These are phyloP conservation scores for Amanita pseudoporphyria DNA, from an alignment of 768 basidiomycete genomes.

Conservation along the genomic window DNA sequence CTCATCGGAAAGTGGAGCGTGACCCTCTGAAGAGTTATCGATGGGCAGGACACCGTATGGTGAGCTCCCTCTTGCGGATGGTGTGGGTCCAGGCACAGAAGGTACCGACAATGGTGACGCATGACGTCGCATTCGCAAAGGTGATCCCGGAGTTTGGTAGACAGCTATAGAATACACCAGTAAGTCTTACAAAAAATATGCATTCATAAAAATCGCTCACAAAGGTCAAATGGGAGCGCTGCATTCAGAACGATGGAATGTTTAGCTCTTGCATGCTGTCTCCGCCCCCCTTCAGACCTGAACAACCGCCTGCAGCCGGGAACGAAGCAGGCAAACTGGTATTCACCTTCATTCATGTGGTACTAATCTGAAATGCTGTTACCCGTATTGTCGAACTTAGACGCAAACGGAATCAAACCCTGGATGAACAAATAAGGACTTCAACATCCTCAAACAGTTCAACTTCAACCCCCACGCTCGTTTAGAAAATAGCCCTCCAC, in stretches of 20 bases:
- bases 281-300: no score
- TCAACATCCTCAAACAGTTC: background rate
- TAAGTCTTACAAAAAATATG: background rate
- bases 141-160: no score
- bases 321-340: no score
- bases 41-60: no score
- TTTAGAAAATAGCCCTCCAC: background rate
- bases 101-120: background rate
- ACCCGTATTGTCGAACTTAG: no score
- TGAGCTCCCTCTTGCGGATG: background rate
- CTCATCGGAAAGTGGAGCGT: background rate
- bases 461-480: background rate
- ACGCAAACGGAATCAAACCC: background rate
- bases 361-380: no score
- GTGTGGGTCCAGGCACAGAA: background rate
- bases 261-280: background rate
- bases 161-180: background rate
- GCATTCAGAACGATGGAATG: background rate
- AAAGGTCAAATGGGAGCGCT: background rate
- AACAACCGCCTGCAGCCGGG: no score
- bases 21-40: no score
- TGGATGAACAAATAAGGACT: conserved; percentile 1
- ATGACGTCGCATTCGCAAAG: background rate
- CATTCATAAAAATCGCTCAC: background rate
- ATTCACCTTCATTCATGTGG: no score